Base-by-base conservation (phyloP, 163 green algal genomes). In the Picocystis sp. region DNA sequence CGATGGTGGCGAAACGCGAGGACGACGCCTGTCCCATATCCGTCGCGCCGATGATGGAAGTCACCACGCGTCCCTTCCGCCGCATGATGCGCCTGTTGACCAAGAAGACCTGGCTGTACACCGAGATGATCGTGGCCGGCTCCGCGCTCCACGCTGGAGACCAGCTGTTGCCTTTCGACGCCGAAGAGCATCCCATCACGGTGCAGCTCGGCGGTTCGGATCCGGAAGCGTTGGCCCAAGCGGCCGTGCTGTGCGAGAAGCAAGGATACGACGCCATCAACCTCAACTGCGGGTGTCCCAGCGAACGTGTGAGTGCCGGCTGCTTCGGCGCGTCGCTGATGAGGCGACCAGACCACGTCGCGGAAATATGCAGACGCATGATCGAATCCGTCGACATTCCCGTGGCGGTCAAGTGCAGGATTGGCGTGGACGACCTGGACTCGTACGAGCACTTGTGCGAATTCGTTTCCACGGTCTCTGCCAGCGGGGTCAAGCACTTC, bases 61-160 rank as follows among this genome's bases (percentile, higher is more conserved):
- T 38, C 8, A 38, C 29, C 29, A 38, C 29, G 5, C 29, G 29
- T 38, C 29, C 29, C 29, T 38, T 38, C 29, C 29, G 29, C 5
- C 5, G 29, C 5, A 38, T 98, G 35, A 81, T 76, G 0, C 78
- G 90, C 2, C 49, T 97, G 19, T 60, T 98, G 9, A 84, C 71
- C 0, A 61, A 61, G n/a, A 73, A 76, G 51, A 91, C 83, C 19
- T 94, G 80, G 87, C 77, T 98, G 41, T 98, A 89, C 74, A 98
- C 90, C 0, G 90, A 98, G 69, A 98, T 97, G 89, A 81, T 97
- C 10, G 90, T 98, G 17, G 90, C 92, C 64, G 74, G 81, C 25
- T 96, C 89, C 2, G 60, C 97, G 17, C 56, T 90, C 0, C 79
- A 96, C 74, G 48, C 17, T 19, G 19, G 48, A 22, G 38, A 45